phyloP scores from a whole-genome alignment of 73 alveolate genomes.

The Paramecium bursaria region DNA sequence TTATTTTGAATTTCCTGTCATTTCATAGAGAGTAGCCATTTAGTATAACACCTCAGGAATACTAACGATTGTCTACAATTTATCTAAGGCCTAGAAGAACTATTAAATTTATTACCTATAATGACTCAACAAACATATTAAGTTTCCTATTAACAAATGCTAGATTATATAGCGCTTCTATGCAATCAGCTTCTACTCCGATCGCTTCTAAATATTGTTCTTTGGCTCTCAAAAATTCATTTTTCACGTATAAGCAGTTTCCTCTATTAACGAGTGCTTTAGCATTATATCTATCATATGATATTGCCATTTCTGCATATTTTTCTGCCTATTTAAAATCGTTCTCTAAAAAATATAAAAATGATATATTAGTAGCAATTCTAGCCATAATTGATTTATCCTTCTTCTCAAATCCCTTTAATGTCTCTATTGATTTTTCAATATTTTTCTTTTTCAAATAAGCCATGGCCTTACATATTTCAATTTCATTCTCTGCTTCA shows the following conservation, averaged over 20 bases:
- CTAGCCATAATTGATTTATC: conserved; percentile 98
- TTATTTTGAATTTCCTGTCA: conserved; percentile 92
- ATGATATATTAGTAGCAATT: conserved; percentile 97
- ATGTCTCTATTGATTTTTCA: conserved; percentile 93
- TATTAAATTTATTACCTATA: background rate
- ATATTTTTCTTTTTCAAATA: conserved; percentile 94
- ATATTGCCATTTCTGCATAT: conserved; percentile 99
- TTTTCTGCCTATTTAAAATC: conserved; percentile 97
- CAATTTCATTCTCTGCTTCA: conserved; percentile 96
- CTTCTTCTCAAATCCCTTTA: conserved; percentile 97
- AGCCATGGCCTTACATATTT: conserved; percentile 95
- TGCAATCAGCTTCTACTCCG: conserved; percentile 99
- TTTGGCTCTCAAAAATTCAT: conserved; percentile 97
- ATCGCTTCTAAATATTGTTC: conserved; percentile 99
- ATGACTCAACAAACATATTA: conserved; percentile 62
- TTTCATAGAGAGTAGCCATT: conserved; percentile 96
- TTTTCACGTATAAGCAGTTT: conserved; percentile 97
- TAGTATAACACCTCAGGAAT: conserved; percentile 96
- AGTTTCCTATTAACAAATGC: conserved; percentile 91
- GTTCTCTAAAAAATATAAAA: conserved; percentile 96
- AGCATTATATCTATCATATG: conserved; percentile 97
- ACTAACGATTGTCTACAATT: conserved; percentile 97
- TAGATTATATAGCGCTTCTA: conserved; percentile 99
- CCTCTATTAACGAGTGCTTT: conserved; percentile 99
- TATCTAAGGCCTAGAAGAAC: conserved; percentile 94